phyloP scores from a whole-genome alignment of 768 basidiomycete genomes.

The Trametes cubensis region DNA sequence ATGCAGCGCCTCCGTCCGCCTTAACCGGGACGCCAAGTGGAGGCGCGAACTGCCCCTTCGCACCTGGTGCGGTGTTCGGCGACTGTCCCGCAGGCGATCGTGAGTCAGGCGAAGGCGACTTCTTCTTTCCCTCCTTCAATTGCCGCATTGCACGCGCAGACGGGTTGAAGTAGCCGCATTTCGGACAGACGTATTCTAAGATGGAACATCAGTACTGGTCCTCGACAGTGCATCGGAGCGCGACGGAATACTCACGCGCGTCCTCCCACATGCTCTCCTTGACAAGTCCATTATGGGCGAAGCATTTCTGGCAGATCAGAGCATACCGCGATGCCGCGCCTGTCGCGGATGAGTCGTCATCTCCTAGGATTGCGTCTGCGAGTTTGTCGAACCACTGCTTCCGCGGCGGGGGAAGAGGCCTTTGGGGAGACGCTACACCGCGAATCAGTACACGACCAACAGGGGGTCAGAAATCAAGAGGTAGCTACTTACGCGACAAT shows the following conservation, averaged over 20 bases:
- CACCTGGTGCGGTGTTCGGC: not conserved
- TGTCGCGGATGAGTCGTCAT: slow-evolving; percentile 51
- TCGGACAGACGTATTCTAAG: slow-evolving; percentile 83
- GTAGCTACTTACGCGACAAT: slow-evolving; percentile 41
- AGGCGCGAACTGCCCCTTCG: slow-evolving; percentile 13
- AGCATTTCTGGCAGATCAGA: slow-evolving; percentile 87
- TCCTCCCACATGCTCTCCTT: slow-evolving; percentile 81
- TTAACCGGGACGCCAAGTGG: slow-evolving; percentile 2
- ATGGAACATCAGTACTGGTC: not conserved
- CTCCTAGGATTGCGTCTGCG: slow-evolving; percentile 84
- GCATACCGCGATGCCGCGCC: slow-evolving; percentile 63
- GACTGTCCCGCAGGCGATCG: not conserved
- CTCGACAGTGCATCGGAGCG: not conserved
- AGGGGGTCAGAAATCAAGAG: not conserved
- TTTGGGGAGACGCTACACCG: slow-evolving; percentile 41
- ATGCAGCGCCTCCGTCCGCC: not conserved
- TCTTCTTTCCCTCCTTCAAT: slow-evolving; percentile 20
- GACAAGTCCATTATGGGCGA: slow-evolving; percentile 85
- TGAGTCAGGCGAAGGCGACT: slow-evolving; percentile 17
- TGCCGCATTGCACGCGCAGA: slow-evolving; percentile 37
- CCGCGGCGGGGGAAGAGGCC: slow-evolving; percentile 52
- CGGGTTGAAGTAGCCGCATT: slow-evolving; percentile 83
- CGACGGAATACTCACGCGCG: slow-evolving; percentile 61
- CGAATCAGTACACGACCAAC: not conserved
- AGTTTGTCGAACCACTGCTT: slow-evolving; percentile 88